phyloP scores from a whole-genome alignment of 148 eudicot genomes.

The Chenopodium album region DNA sequence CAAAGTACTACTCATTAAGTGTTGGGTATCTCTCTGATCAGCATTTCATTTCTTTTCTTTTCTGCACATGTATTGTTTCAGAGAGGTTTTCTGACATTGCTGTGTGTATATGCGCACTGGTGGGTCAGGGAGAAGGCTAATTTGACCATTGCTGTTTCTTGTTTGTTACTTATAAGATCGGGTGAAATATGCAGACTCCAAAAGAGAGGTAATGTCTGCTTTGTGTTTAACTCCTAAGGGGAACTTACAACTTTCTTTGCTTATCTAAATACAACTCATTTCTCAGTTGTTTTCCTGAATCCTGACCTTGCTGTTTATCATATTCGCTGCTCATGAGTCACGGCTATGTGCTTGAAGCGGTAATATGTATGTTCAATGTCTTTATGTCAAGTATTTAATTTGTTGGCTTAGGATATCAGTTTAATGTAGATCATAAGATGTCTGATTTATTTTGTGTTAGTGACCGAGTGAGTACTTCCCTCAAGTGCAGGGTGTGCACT shows the following conservation, averaged over 20 bases:
- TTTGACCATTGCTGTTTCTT: slow-evolving; percentile 8
- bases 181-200: slow-evolving; percentile 67
- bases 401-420: slow-evolving; percentile 6
- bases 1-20: slow-evolving; percentile 28
- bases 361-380: slow-evolving; percentile 8
- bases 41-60: slow-evolving; percentile 27
- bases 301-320: not conserved
- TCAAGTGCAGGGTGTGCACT: slow-evolving; percentile 1
- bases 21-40: slow-evolving; percentile 20
- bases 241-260: not conserved
- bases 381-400: slow-evolving; percentile 10
- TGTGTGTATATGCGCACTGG: not conserved
- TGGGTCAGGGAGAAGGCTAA: slow-evolving; percentile 39
- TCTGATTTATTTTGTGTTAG: not conserved
- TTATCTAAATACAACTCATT: not conserved
- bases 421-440: slow-evolving; percentile 6
- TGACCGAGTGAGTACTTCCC: slow-evolving; percentile 7
- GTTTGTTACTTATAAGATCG: slow-evolving; percentile 23
- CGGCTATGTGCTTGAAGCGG: not conserved
- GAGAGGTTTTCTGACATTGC: slow-evolving; percentile 7
- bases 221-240: not conserved
- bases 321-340: not conserved
- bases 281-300: not conserved
- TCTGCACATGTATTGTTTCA: slow-evolving; percentile 24
- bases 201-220: slow-evolving; percentile 56